Percentiles rank a stretch among this genome's conserved stretches.
phyloP scores from a whole-genome alignment of 306 rosid genomes.

The Prunus mume region DNA sequence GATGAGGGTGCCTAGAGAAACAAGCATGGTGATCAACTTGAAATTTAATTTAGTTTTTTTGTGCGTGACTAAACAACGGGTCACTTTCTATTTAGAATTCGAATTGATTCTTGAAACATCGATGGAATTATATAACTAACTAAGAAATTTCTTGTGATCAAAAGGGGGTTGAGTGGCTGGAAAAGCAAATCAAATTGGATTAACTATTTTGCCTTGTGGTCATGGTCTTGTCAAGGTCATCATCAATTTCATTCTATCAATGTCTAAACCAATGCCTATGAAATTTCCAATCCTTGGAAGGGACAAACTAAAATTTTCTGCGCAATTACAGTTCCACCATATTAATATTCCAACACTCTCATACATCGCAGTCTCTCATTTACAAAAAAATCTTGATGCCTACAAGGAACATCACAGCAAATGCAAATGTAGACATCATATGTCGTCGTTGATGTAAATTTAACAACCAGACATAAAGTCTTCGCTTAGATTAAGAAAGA shows the following conservation, averaged over 20 bases:
- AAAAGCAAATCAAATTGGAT: background rate
- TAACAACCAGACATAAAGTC: no score
- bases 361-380: no score
- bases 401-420: no score
- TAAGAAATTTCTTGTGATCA: background rate
- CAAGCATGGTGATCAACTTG: background rate
- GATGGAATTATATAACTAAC: background rate
- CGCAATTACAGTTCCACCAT: no score
- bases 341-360: no score
- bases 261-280: background rate
- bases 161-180: background rate
- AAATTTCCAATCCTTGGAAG: background rate
- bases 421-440: no score
- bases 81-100: background rate
- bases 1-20: no score
- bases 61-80: background rate
- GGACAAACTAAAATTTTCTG: background rate
- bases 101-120: background rate
- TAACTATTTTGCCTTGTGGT: background rate
- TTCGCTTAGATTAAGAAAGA: no score
- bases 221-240: background rate
- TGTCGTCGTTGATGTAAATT: no score
- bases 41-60: no score
- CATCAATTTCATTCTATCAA: background rate
- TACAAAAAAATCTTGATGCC: no score